Conservation (phyloP, 2,329 filamentous ascomycete genomes). For the Didymellaceae sp. region DNA sequence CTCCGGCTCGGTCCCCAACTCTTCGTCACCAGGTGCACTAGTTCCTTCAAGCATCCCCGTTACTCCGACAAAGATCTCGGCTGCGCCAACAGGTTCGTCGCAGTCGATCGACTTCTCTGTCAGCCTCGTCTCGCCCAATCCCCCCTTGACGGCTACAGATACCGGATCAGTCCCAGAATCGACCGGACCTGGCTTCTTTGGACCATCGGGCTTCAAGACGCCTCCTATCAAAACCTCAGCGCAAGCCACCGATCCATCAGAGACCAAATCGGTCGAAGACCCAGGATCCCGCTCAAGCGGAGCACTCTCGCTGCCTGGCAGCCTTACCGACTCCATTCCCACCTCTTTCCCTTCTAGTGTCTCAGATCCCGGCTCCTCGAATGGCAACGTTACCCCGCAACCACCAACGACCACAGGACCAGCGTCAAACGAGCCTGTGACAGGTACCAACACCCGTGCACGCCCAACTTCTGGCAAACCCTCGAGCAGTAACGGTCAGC, state of each 20-base stretch:
- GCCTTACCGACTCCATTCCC: slow-evolving; percentile 12
- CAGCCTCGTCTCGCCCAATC: slow-evolving; percentile 8
- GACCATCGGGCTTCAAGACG: background rate
- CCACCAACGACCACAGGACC: slow-evolving; percentile 11
- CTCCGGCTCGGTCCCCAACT: slow-evolving; percentile 17
- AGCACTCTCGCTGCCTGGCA: slow-evolving; percentile 2
- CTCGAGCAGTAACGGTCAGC: slow-evolving; percentile 8
- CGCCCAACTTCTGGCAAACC: slow-evolving; percentile 5
- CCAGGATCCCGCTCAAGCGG: slow-evolving; percentile 5
- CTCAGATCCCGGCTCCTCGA: slow-evolving; percentile 1
- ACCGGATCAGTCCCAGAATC: background rate
- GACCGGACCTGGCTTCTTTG: background rate
- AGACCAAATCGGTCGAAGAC: background rate
- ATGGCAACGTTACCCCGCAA: slow-evolving; percentile 11
- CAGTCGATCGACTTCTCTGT: slow-evolving; percentile 1
- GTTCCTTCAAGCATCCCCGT: slow-evolving; percentile 4
- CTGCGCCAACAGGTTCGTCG: slow-evolving; percentile 6
- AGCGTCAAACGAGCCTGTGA: slow-evolving; percentile 1
- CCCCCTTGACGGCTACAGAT: slow-evolving; percentile 1
- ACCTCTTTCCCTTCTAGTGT: slow-evolving; percentile 13
- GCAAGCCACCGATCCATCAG: background rate
- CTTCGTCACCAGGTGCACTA: slow-evolving; percentile 3
- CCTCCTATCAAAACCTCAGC: slow-evolving; percentile 7
- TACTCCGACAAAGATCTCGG: slow-evolving; percentile 15
- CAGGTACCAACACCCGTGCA: slow-evolving; percentile 6